A percentile compares a stretch with the other conserved stretches of the same genome.
These are phyloP conservation scores for Gossypium trilobum DNA, from an alignment of 441 rosid genomes.

Conservation along the genomic window DNA sequence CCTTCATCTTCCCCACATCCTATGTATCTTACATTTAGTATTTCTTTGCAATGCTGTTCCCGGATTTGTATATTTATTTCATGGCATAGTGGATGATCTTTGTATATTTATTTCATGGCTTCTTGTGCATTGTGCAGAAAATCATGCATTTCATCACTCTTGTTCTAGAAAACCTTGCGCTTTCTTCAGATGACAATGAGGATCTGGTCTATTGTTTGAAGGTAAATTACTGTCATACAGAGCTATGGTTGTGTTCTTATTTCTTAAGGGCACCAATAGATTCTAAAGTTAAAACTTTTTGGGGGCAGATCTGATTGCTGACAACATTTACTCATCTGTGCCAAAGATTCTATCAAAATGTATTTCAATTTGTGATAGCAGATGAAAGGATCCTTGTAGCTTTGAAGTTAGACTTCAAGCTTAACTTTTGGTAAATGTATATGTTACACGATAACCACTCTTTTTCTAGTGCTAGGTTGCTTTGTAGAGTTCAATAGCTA, in stretches of 20 bases:
- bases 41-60: slow-evolving; percentile 10
- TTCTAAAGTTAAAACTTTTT: background rate
- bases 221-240: slow-evolving; percentile 32
- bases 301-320: background rate
- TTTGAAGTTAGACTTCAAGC: background rate
- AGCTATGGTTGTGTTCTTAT: background rate
- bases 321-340: background rate
- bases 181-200: slow-evolving; percentile 86
- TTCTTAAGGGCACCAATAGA: background rate
- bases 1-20: slow-evolving; percentile 12
- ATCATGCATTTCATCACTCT: slow-evolving; percentile 69
- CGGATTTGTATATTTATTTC: background rate
- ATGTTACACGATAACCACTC: background rate
- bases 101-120: background rate
- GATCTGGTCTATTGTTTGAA: slow-evolving; percentile 86
- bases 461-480: background rate
- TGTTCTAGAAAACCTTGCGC: slow-evolving; percentile 89
- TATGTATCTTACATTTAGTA: slow-evolving; percentile 1
- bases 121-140: slow-evolving; percentile 48
- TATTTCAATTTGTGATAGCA: background rate
- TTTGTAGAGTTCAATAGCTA: background rate
- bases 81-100: slow-evolving; percentile 9
- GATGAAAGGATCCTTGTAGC: background rate
- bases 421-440: background rate
- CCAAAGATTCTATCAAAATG: background rate